Base-by-base conservation (phyloP, 768 basidiomycete genomes). In the Hericium alpestre region DNA sequence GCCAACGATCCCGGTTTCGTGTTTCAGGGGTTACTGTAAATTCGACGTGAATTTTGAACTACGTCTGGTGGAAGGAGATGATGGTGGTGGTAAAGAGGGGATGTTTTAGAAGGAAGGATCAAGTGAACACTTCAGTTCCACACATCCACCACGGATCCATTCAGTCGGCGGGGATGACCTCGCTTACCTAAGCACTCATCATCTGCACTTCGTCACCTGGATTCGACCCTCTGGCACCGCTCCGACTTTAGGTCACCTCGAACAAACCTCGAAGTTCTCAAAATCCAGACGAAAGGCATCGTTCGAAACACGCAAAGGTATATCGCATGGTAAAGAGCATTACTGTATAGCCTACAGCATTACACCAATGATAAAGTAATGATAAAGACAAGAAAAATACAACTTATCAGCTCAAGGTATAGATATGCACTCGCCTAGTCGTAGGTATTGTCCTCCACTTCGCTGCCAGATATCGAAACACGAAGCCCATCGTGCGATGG, bases 401-500 rank as follows among this genome's bases (percentile, higher is more conserved):
- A 32, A 6, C 32, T 4, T 32, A 10, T 9, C 1, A 10, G 43
- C 22, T 46, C 22, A 51, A 25, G 49, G 16, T 51, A 51, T 51
- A 51, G 23, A 20, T 37, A 16, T 51, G 49, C 18, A 23, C 49
- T 51, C 49, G 49, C 27, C 22, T 51, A 23, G 27, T 67, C 66
- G 65, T 84, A 85, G 12, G 69, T 82, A 52, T 79, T 77, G 57
- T 87, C 86, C 48, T 64, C 58, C n/a, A 80, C 58, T 37, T 74
- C 75, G 37, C 72, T 69, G 16, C 60, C 59, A 53, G 69, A 65
- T 58, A 87, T 66, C 47, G 75, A 67, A 8, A 90, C 72, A 23
- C 80, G 73, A 60, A 92, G 69, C 0, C 90, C 90, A 63, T 92
- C 90, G 67, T 83, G 83, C 22, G 84, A 82, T 11, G 90, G 90